Evolutionary conservation across 2,329 filamentous ascomycete species (phyloP).

Genomic region (Epichloe sp.): DNA sequence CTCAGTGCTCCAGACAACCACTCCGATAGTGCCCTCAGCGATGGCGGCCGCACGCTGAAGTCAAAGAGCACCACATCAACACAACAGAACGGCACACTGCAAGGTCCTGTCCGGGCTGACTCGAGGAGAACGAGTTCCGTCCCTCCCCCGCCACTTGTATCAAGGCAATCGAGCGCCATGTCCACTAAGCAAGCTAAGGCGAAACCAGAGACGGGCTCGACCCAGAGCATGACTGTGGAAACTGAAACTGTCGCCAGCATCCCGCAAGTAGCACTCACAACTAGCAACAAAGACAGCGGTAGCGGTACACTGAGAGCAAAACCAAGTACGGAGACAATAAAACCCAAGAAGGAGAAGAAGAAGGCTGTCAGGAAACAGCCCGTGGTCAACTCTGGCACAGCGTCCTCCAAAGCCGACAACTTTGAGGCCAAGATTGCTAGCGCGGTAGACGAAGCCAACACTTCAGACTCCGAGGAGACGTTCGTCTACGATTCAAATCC

Average conservation of each 20-base stretch:
- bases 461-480: slow-evolving; percentile 93
- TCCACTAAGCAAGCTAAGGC: slow-evolving; percentile 56
- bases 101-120: slow-evolving; percentile 35
- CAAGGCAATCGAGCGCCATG: slow-evolving; percentile 49
- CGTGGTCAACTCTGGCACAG: slow-evolving; percentile 53
- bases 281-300: slow-evolving; percentile 48
- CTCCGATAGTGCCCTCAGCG: slow-evolving; percentile 26
- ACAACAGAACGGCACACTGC: slow-evolving; percentile 54
- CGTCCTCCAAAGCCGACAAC: slow-evolving; percentile 90
- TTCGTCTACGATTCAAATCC: slow-evolving; percentile 99
- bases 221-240: slow-evolving; percentile 91
- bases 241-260: slow-evolving; percentile 91
- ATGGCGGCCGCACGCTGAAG: slow-evolving; percentile 29
- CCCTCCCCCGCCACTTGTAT: slow-evolving; percentile 43
- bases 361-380: slow-evolving; percentile 63
- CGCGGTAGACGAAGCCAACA: slow-evolving; percentile 90
- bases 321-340: slow-evolving; percentile 88
- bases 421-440: slow-evolving; percentile 96
- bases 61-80: slow-evolving; percentile 32
- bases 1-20: slow-evolving; percentile 28
- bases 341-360: slow-evolving; percentile 87
- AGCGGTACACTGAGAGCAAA: slow-evolving; percentile 71
- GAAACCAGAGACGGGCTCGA: slow-evolving; percentile 58
- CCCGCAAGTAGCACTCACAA: slow-evolving; percentile 64
- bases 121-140: slow-evolving; percentile 30